Base-by-base conservation (phyloP, 2,329 filamentous ascomycete species). In the Colletotrichum spinosum region DNA sequence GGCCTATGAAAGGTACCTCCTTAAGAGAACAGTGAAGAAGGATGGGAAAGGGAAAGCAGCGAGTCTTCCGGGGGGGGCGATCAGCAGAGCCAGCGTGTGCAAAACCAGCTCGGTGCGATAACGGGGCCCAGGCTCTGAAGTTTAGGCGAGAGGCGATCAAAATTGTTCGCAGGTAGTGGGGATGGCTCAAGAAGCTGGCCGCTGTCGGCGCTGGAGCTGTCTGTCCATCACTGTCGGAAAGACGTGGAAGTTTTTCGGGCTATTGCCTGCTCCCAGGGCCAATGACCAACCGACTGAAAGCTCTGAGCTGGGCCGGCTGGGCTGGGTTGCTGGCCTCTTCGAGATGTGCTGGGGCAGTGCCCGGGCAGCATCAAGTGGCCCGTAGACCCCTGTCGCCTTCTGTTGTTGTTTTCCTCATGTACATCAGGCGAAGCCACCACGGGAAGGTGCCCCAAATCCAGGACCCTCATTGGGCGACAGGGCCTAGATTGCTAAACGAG, bases 391-490 rank as follows among this genome's bases (percentile, higher is more conserved):
- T 39, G 62, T 65, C 57, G 33, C 45, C 13, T 54, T 41, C 15
- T 60, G 37, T 60, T 49, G 33, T 60, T 56, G 41, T 15, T 49
- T 17, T 59, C 45, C 25, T 25, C 25, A 25, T 38, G 8, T 12
- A 15, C 49, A 15, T 42, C 38, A 41, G 53, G 33, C 39, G 33
- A 50, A 50, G 53, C 37, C 38, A 58, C 60, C 25, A 33, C 38
- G 38, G 34, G 46, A 37, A 59, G 39, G 45, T 48, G 52, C 48
- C 53, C 60, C 42, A 12, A 55, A 54, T 48, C 25, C 37, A 50
- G 60, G 53, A 42, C 39, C 42, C 64, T 67, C 62, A 67, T 67
- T 67, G 64, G 64, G 64, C 53, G 17, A 54, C 49, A 39, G 52
- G 46, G 45, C 60, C 35, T 44, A 4, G n/a, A 37, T 51, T 49